Percentiles rank a stretch among this genome's conserved stretches.
phyloP scores from a whole-genome alignment of 2,329 filamentous ascomycete genomes.

The Albifimbria verrucaria region DNA sequence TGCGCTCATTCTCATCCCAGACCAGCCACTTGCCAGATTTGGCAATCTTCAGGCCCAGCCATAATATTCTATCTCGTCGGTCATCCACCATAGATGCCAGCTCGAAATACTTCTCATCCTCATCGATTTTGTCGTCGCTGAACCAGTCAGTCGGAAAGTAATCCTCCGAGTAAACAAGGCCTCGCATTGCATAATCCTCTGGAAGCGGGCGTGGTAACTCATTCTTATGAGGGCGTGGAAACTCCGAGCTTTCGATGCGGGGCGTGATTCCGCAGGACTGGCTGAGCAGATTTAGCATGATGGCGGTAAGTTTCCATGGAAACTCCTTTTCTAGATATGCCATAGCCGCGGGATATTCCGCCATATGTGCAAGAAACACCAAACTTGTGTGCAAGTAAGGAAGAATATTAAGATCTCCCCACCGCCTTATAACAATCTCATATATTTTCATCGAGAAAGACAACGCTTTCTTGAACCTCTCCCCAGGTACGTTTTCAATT shows the following conservation, averaged over 20 bases:
- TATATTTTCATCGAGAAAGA: conserved; percentile 42
- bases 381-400: conserved; percentile 62
- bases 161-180: conserved; percentile 56
- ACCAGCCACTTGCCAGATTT: conserved; percentile 37
- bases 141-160: conserved; percentile 63
- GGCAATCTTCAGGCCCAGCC: conserved; percentile 50
- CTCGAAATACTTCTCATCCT: conserved; percentile 66
- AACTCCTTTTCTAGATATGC: conserved; percentile 38
- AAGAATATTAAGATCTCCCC: conserved; percentile 56
- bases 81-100: conserved; percentile 53
- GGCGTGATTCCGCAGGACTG: conserved; percentile 21
- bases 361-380: conserved; percentile 52
- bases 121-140: conserved; percentile 53
- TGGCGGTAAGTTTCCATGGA: conserved; percentile 48
- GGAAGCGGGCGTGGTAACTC: conserved; percentile 54
- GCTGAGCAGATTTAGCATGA: conserved; percentile 34
- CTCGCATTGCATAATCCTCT: conserved; percentile 66
- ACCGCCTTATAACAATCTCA: conserved; percentile 44
- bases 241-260: conserved; percentile 38
- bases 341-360: conserved; percentile 38
- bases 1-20: conserved; percentile 34
- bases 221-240: conserved; percentile 44
- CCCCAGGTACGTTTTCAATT: conserved; percentile 16
- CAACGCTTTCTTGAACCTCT: conserved; percentile 32
- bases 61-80: conserved; percentile 58